phyloP scores from a whole-genome alignment of 176 grass and related monocot species.

The Secale cereale region DNA sequence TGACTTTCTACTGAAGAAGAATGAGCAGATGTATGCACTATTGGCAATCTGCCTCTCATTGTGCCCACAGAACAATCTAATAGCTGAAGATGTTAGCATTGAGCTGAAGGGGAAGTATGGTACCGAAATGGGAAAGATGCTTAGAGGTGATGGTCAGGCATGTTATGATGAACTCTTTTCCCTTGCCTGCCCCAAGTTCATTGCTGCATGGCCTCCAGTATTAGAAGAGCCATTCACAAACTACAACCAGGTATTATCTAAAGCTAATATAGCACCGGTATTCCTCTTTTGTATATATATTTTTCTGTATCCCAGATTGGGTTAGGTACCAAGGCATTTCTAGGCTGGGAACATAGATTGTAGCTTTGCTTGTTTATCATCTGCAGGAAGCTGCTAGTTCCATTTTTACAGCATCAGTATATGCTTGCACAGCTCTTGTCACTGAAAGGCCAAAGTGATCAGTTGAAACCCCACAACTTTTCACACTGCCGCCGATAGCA shows the following conservation, averaged over 20 bases:
- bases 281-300: neutral
- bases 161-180: conserved; percentile 90
- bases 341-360: neutral
- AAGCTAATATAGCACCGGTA: neutral
- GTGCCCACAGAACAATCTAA: conserved; percentile 68
- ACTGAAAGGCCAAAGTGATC: neutral
- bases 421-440: neutral
- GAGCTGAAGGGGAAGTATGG: conserved; percentile 94
- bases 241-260: conserved; percentile 77
- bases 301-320: neutral
- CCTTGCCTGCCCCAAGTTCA: conserved; percentile 93
- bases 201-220: conserved; percentile 68
- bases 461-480: neutral
- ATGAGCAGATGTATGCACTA: conserved; percentile 94
- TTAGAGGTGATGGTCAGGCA: conserved; percentile 76
- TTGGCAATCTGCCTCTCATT: conserved; percentile 88
- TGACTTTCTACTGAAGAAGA: conserved; percentile 94
- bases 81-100: conserved; percentile 79
- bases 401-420: neutral
- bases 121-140: conserved; percentile 94
- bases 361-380: neutral
- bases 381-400: neutral
- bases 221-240: conserved; percentile 60
- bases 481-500: neutral
- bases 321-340: neutral